Percentiles rank a stretch among this genome's conserved stretches.
These are phyloP conservation scores for Drosera spatulata DNA, from an alignment of 179 eudicot genomes.

Conservation along the genomic window DNA sequence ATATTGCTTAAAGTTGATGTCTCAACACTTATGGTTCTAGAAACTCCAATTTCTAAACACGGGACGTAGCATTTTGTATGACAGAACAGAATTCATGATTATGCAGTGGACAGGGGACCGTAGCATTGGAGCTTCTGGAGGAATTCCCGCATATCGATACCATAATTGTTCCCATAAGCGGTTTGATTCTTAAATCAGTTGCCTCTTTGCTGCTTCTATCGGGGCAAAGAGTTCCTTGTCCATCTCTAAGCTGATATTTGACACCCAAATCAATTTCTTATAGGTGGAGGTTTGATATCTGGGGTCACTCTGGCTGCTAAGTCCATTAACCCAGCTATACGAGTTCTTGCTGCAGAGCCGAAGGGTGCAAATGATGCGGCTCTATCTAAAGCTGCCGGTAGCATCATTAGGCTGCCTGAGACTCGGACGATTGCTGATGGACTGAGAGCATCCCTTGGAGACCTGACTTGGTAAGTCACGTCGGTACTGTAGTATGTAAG, in stretches of 20 bases:
- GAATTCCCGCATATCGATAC: slow-evolving; percentile 83
- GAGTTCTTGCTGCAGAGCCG: slow-evolving; percentile 90
- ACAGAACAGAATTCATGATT: not conserved
- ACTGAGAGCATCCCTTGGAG: slow-evolving; percentile 89
- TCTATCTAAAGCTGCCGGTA: slow-evolving; percentile 67
- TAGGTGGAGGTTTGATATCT: slow-evolving; percentile 98
- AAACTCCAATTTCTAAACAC: too few species aligned
- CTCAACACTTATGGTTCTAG: not conserved
- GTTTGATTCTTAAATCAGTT: slow-evolving; percentile 14
- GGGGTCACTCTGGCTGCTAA: slow-evolving; percentile 94
- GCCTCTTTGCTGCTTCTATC: not conserved
- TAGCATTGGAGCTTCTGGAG: slow-evolving; percentile 85
- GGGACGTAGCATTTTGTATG: too few species aligned
- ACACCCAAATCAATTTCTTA: not conserved
- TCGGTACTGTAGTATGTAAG: not conserved
- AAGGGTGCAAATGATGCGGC: slow-evolving; percentile 93
- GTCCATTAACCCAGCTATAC: slow-evolving; percentile 67
- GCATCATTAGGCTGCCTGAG: slow-evolving; percentile 47
- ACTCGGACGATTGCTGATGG: slow-evolving; percentile 90
- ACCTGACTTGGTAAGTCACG: slow-evolving; percentile 55
- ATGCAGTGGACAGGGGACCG: slow-evolving; percentile 86
- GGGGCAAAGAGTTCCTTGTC: too few species aligned
- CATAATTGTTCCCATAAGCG: slow-evolving; percentile 80
- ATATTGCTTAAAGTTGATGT: not conserved
- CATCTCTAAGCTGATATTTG: not conserved